phyloP scores from a whole-genome alignment of 75 land plant genomes.

The Gnetum montanum region DNA sequence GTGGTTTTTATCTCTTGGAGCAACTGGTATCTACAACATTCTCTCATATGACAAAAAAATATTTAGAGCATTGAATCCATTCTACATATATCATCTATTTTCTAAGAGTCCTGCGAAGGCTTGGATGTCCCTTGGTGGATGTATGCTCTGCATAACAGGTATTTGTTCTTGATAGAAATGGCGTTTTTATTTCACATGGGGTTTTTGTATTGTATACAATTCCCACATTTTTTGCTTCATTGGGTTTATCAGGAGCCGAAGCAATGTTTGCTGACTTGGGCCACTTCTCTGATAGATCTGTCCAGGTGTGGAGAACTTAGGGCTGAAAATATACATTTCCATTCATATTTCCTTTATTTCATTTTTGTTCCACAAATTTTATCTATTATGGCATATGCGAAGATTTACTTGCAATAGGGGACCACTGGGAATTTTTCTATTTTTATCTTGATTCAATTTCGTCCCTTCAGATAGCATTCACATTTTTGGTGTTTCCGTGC shows the following conservation, averaged over 20 bases:
- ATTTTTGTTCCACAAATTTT: conserved; percentile 2
- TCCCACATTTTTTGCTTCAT: too few species aligned
- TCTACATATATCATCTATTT: conserved; percentile 68
- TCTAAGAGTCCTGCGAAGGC: conserved; percentile 53
- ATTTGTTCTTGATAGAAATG: neutral
- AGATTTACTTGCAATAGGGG: too few species aligned
- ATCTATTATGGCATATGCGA: too few species aligned
- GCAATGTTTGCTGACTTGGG: conserved; percentile 99
- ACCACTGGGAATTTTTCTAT: too few species aligned
- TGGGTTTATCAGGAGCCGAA: conserved; percentile 70
- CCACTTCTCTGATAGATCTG: conserved; percentile 79
- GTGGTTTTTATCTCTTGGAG: conserved; percentile 86
- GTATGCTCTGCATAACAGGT: conserved; percentile 95
- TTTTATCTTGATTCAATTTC: too few species aligned
- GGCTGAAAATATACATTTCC: too few species aligned
- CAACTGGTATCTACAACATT: conserved; percentile 83
- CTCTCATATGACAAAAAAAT: conserved; percentile 50
- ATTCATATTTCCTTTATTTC: neutral
- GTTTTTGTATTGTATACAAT: too few species aligned
- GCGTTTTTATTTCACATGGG: too few species aligned
- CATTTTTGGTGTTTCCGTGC: conserved; percentile 80
- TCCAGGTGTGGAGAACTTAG: conserved; percentile 73
- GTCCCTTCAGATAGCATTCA: conserved; percentile 87
- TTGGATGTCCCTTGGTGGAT: conserved; percentile 90
- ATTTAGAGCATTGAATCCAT: conserved; percentile 78